Percentiles rank a stretch among this genome's conserved stretches.
Conservation (phyloP, 495 filamentous ascomycete species). For the Neohortaea acidophila region DNA sequence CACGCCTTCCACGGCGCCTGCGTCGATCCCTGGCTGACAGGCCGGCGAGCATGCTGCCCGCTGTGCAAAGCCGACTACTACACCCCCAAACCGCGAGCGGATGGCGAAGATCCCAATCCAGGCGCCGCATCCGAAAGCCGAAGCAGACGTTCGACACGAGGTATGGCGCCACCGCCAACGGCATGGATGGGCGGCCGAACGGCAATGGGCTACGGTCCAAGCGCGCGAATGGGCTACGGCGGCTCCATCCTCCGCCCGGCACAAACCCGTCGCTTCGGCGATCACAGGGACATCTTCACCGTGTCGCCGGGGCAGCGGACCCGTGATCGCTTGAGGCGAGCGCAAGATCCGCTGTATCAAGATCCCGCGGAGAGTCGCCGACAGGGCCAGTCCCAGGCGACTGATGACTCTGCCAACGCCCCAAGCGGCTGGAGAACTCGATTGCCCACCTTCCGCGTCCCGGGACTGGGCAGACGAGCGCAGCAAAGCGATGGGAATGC, state of each 20-base stretch:
- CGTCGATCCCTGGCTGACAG: slow-evolving; percentile 92
- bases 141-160: too few species aligned
- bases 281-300: not conserved
- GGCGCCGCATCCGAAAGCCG: not conserved
- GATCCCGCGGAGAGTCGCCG: not conserved
- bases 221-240: not conserved
- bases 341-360: slow-evolving; percentile 3
- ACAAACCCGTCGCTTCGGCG: not conserved
- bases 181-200: slow-evolving; percentile 7
- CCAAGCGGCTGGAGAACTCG: slow-evolving; percentile 9
- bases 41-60: slow-evolving; percentile 83
- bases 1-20: slow-evolving; percentile 93
- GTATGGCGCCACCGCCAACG: not conserved
- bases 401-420: not conserved
- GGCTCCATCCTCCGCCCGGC: not conserved
- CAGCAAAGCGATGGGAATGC: not conserved
- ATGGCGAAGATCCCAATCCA: slow-evolving; percentile 21
- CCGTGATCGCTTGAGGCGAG: not conserved
- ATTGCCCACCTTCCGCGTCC: slow-evolving; percentile 7
- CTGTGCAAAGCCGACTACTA: slow-evolving; percentile 97
- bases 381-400: not conserved
- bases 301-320: not conserved
- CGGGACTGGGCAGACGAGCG: slow-evolving; percentile 8
- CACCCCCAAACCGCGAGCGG: slow-evolving; percentile 63
- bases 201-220: slow-evolving; percentile 2